A percentile compares a stretch with the other conserved stretches of the same genome.
Conservation (phyloP, 495 filamentous ascomycete species). For the Xylaria venustula region DNA sequence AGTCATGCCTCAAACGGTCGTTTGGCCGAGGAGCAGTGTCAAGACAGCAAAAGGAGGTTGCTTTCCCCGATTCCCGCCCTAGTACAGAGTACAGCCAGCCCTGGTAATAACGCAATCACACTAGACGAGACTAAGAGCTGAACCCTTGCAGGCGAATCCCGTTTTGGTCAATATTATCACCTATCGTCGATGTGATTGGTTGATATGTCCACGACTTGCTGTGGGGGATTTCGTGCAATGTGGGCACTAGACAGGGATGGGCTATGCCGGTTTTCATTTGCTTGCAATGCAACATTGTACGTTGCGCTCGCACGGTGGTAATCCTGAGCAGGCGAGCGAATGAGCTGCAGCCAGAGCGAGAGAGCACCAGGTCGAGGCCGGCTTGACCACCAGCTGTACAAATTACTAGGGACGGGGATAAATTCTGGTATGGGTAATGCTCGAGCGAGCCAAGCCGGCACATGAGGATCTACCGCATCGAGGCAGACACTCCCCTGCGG, state of each 20-base stretch:
- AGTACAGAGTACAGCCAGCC: not conserved
- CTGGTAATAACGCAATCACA: conserved; percentile 29
- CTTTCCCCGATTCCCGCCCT: not conserved
- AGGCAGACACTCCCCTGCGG: not conserved
- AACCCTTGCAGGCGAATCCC: conserved; percentile 28
- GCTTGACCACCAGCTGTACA: not conserved
- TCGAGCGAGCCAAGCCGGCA: conserved; percentile 6
- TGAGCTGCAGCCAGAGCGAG: not conserved
- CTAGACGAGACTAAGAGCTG: conserved; percentile 16
- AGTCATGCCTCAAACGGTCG: conserved; percentile 2
- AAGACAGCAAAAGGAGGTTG: not conserved
- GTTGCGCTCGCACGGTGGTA: conserved; percentile 4
- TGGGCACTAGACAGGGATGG: conserved; percentile 9
- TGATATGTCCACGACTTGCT: conserved; percentile 1
- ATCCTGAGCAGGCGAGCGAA: not conserved
- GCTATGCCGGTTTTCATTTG: not conserved
- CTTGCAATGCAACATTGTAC: not conserved
- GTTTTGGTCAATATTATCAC: conserved; percentile 21
- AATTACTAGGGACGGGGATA: not conserved
- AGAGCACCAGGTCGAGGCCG: not conserved
- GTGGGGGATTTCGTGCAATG: conserved; percentile 8
- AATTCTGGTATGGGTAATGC: not conserved
- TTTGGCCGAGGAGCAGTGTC: not conserved
- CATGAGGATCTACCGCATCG: conserved; percentile 7
- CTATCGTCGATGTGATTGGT: conserved; percentile 26